Evolutionary conservation across 2,329 filamentous ascomycete species (phyloP).

Genomic region (Curvularia lunata): DNA sequence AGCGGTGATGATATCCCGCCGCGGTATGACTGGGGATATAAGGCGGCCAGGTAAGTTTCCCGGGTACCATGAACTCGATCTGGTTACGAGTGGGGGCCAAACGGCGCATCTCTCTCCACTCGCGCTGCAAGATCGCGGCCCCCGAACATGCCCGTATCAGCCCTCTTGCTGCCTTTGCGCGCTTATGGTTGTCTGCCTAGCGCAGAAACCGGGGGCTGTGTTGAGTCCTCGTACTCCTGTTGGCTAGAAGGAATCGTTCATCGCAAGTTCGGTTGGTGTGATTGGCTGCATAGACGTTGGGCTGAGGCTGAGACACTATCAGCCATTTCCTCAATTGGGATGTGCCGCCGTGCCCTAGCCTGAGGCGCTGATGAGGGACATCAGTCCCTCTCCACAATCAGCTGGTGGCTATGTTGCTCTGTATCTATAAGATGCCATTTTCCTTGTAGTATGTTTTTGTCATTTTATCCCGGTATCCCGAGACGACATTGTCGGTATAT

Average conservation of each 20-base stretch:
- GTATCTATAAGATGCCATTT: slow-evolving; percentile 11
- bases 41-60: slow-evolving; percentile 5
- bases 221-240: not conserved
- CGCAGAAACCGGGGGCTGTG: slow-evolving; percentile 2
- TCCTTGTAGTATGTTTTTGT: not conserved
- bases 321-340: slow-evolving; percentile 30
- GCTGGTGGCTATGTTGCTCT: slow-evolving; percentile 6
- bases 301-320: slow-evolving; percentile 30
- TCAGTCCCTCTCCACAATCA: slow-evolving; percentile 8
- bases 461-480: not conserved
- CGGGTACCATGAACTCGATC: slow-evolving; percentile 7
- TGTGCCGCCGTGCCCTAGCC: slow-evolving; percentile 14
- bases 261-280: not conserved
- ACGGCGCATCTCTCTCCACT: slow-evolving; percentile 10
- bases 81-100: slow-evolving; percentile 21
- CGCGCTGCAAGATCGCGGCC: not conserved
- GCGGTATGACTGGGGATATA: not conserved
- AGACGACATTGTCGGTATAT: not conserved
- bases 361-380: slow-evolving; percentile 6
- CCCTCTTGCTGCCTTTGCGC: slow-evolving; percentile 1
- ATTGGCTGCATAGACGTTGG: slow-evolving; percentile 15
- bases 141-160: slow-evolving; percentile 14
- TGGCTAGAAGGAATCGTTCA: slow-evolving; percentile 6
- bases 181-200: slow-evolving; percentile 10
- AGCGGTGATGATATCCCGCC: not conserved